These are phyloP conservation scores for Lactarius quietus DNA, from an alignment of 768 basidiomycete species.

Conservation along the genomic window DNA sequence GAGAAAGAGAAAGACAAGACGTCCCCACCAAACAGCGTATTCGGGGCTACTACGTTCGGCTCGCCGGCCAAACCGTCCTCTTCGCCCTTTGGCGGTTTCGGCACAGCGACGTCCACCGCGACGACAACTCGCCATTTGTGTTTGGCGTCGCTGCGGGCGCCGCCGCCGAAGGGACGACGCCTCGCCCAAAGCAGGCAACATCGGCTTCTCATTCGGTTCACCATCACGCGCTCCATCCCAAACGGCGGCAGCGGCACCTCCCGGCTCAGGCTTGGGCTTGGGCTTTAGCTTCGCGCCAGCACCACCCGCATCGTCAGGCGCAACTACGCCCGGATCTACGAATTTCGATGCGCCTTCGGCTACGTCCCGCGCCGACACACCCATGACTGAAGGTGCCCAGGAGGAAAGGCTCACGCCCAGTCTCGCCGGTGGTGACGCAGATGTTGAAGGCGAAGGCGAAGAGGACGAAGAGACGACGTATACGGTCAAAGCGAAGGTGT, in stretches of 20 bases:
- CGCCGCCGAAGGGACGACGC: neutral
- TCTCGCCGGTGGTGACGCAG: slow-evolving; percentile 55
- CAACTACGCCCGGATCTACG: neutral
- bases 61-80: slow-evolving; percentile 6
- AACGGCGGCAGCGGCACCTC: neutral
- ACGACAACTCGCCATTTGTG: slow-evolving; percentile 15
- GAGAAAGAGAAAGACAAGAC: slow-evolving; percentile 10
- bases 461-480: slow-evolving; percentile 71
- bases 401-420: slow-evolving; percentile 26
- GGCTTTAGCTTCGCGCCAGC: neutral
- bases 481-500: slow-evolving; percentile 58
- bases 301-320: neutral
- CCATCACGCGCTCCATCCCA: slow-evolving; percentile 14
- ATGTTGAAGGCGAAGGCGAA: slow-evolving; percentile 65
- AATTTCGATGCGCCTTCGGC: neutral
- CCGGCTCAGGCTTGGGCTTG: neutral
- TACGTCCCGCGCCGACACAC: slow-evolving; percentile 25
- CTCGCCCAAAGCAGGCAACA: slow-evolving; percentile 16
- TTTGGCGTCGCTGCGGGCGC: slow-evolving; percentile 16
- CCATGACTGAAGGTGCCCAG: slow-evolving; percentile 29
- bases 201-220: slow-evolving; percentile 26
- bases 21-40: neutral
- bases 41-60: slow-evolving; percentile 13
- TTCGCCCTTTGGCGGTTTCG: slow-evolving; percentile 11
- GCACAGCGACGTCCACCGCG: neutral